Conservation (phyloP, 805 yeast species). For the Cyberlindnera mrakii region DNA sequence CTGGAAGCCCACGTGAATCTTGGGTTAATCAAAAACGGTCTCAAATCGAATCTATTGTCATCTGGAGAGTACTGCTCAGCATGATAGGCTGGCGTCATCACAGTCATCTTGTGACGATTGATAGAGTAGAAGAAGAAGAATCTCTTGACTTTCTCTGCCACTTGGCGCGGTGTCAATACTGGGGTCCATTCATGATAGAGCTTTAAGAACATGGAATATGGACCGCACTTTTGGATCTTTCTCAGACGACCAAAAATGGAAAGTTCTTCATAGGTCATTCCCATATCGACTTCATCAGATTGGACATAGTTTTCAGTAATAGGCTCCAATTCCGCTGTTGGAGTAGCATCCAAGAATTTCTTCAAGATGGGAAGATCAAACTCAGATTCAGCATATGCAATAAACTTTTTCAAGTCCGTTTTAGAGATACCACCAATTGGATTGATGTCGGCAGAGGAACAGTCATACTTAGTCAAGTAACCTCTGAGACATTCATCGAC, state of each 20-base stretch:
- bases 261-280: conserved; percentile 92
- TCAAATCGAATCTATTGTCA: conserved; percentile 90
- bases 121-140: conserved; percentile 93
- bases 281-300: conserved; percentile 97
- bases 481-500: conserved; percentile 97
- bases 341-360: conserved; percentile 83
- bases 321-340: conserved; percentile 98
- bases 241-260: conserved; percentile 86
- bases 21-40: conserved; percentile 94
- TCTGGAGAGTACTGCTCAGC: conserved; percentile 99
- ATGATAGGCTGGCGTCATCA: conserved; percentile 94
- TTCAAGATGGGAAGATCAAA: conserved; percentile 73
- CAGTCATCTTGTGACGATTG: conserved; percentile 95
- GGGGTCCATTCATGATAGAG: conserved; percentile 91
- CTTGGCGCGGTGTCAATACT: conserved; percentile 69
- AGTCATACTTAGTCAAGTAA: conserved; percentile 92
- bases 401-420: conserved; percentile 83
- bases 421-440: conserved; percentile 99
- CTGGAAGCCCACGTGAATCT: conserved; percentile 83
- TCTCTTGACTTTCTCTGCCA: conserved; percentile 87
- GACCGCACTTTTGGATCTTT: conserved; percentile 93
- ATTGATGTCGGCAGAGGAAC: conserved; percentile 94
- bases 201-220: conserved; percentile 89
- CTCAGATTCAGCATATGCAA: conserved; percentile 63
- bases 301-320: conserved; percentile 89